Conservation (phyloP, 768 basidiomycete species). For the Trametes cingulata region DNA sequence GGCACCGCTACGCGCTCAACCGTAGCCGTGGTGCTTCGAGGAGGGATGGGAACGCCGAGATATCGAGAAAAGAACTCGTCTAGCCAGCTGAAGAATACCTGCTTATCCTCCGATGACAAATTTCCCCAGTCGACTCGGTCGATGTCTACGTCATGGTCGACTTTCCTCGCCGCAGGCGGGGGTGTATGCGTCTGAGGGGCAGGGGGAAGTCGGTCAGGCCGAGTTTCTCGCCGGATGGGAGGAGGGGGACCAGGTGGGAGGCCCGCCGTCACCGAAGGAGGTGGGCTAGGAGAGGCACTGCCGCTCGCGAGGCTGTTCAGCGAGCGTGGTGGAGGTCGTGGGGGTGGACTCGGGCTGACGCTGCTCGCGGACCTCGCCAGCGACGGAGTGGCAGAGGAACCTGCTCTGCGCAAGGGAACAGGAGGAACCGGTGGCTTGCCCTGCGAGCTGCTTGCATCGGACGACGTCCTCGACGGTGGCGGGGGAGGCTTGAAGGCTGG, state of each 20-base stretch:
- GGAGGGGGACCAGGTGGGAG: conserved; percentile 9
- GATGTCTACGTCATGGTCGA: conserved; percentile 8
- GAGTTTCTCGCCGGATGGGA: conserved; percentile 11
- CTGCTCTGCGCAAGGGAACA: background rate
- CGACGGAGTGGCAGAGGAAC: conserved; percentile 1
- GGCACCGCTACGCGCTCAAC: conserved; percentile 2
- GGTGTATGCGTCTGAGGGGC: conserved; percentile 4
- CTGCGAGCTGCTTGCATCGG: background rate
- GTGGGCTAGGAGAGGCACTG: background rate
- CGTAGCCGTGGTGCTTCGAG: conserved; percentile 1
- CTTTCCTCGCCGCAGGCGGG: conserved; percentile 5
- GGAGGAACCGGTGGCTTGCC: conserved; percentile 1
- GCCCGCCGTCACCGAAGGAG: background rate
- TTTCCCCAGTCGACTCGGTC: conserved; percentile 65
- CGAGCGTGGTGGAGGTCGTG: conserved; percentile 2
- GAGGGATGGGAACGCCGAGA: conserved; percentile 28
- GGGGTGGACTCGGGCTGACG: background rate
- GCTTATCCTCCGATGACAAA: conserved; percentile 65
- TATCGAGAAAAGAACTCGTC: conserved; percentile 74
- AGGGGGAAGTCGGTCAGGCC: conserved; percentile 7
- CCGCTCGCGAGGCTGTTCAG: background rate
- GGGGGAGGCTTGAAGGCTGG: conserved; percentile 5
- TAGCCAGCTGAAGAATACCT: conserved; percentile 74
- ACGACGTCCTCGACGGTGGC: conserved; percentile 15
- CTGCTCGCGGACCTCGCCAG: background rate